Base-by-base conservation (phyloP, 768 basidiomycete genomes). In the Mycena filopes region DNA sequence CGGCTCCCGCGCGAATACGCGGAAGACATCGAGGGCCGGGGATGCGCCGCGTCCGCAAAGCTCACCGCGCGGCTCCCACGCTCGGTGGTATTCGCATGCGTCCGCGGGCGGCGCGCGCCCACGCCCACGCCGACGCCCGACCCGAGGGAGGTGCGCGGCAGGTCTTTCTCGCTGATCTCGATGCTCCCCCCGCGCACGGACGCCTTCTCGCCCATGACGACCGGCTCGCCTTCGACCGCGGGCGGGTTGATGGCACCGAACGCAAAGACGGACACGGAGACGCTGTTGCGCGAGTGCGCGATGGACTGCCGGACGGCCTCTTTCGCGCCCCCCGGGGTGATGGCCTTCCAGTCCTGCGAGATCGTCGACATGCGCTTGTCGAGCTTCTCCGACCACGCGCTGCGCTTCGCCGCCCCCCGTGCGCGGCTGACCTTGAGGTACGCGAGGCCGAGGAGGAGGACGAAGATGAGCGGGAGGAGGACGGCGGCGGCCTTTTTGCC, bases 361-460 rank as follows among this genome's bases (percentile, higher is more conserved):
- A 94, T 92, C 51, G 89, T 91, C 2, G 88, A 90, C 93, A 95
- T 94, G 75, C 93, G 90, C 75, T 87, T 88, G 79, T 95, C 93
- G 75, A 95, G 76, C 12, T 81, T 84, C 73, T 88, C 83, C 42
- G 84, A 87, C 82, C 86, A 95, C 23, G 82, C 81, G 74, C 79
- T 83, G 71, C 85, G 82, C 74, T 90, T 83, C 29, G 84, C 80
- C 60, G 78, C 79, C 53, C 81, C 80, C 66, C 77, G 83, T 31
- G 76, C 71, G 63, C 93, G 87, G 54, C 76, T 84, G 61, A 79
- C 77, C 72, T 77, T 85, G 79, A 94, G 73, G 76, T 87, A 92
- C 0, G 79, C 71, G 13, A 74, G 80, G 38, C 81, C 63, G 42
- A 77, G 79, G 23, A 86, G 57, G 28, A 71, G 78, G 64, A 89